Evolutionary conservation across 139 green algal genomes (phyloP), one percentile per base, ranked within the genome.

Genomic region (Bryopsis sp.): DNA sequence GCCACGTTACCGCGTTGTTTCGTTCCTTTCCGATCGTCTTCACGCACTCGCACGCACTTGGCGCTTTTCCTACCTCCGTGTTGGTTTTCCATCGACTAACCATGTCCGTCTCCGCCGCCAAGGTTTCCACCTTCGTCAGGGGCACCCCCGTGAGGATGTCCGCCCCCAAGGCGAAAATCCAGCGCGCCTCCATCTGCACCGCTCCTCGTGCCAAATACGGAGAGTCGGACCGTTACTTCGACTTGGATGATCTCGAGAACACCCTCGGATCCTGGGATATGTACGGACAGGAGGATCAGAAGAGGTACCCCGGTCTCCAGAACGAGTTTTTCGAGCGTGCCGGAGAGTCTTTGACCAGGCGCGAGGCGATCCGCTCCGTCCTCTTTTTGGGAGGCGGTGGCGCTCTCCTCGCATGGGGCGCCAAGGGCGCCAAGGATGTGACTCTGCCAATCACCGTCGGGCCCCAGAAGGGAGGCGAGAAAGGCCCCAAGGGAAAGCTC

Each of bases 261-360:
- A 95, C 88, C 66, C 80, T 88, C 15, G 91, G 91, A 66, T 84
- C 84, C 35, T 97, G 91, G 91, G 91, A 97, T 74, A 86, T 97
- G 81, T 96, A 96, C 72, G 89, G 89, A 64, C 75, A 89, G 75
- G 87, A 95, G 31, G 85, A 91, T 67, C 73, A 88, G 62, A 90
- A 86, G 79, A 80, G 91, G 38, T 97, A 97, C 84, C 83, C 83
- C 39, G 74, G 50, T 68, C 72, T 90, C 72, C 85, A 89, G 81
- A 71, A 69, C 65, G 89, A 94, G 76, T 98, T 98, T 85, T 98
- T 98, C 77, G 81, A 93, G 76, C 77, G 76, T 35, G 92, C 95
- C 24, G 82, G 85, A 26, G 82, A 81, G 35, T 76, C 86, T 11
- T 73, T 99, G 31, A 82, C 72, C 47, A 85, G 92, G 59, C 77